Conservation (phyloP, 345 rosid genomes). For the Sonneratia caseolaris region DNA sequence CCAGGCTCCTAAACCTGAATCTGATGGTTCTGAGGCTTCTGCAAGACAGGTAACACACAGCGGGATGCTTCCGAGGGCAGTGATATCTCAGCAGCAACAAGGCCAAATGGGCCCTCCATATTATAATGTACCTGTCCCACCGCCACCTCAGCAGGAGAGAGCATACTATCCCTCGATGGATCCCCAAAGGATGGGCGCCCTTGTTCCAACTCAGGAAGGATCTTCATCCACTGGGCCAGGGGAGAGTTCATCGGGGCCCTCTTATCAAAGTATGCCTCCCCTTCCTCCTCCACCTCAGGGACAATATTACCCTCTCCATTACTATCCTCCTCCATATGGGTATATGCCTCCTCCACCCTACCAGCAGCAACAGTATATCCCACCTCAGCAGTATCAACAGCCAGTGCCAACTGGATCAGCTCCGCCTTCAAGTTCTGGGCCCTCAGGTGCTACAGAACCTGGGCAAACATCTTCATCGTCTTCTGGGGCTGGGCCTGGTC, state of each 20-base stretch:
- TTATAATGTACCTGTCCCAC: constrained; percentile 47
- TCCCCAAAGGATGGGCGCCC: constrained; percentile 96
- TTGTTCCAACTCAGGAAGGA: constrained; percentile 69
- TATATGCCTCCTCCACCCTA: constrained; percentile 51
- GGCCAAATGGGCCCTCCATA: constrained; percentile 58
- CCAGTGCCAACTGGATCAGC: constrained; percentile 25
- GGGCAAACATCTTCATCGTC: constrained; percentile 12
- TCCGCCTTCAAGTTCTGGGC: constrained; percentile 16
- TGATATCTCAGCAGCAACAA: constrained; percentile 71
- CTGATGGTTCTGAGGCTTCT: constrained; percentile 54
- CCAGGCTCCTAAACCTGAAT: constrained; percentile 68
- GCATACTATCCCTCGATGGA: constrained; percentile 90
- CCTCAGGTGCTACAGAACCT: background rate
- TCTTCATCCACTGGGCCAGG: constrained; percentile 16
- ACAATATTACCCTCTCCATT: constrained; percentile 49
- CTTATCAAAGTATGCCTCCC: constrained; percentile 17
- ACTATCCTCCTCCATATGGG: constrained; percentile 55
- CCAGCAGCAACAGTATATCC: constrained; percentile 38
- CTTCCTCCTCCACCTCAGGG: constrained; percentile 21
- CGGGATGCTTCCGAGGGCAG: constrained; percentile 78
- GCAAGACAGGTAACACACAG: constrained; percentile 63
- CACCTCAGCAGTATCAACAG: constrained; percentile 15
- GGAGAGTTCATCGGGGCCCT: constrained; percentile 35
- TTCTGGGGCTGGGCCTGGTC: constrained; percentile 14
- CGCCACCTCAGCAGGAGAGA: constrained; percentile 60